Evolutionary conservation across 495 filamentous ascomycete genomes (phyloP), one percentile per base, ranked within the genome.

Genomic region (Penicillium tannophilum): DNA sequence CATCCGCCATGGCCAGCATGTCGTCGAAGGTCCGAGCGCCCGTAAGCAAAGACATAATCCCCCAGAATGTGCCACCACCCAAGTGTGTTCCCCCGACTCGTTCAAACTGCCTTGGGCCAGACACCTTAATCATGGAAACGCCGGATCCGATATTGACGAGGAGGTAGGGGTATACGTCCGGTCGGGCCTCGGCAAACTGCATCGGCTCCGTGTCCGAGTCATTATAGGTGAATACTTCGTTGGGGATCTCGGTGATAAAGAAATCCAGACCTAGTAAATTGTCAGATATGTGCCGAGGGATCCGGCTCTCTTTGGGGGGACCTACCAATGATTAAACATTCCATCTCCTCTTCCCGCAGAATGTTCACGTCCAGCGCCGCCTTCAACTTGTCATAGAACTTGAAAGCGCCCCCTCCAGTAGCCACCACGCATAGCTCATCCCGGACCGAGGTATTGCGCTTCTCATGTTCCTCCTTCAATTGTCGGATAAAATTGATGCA

Each of bases 81-180:
- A 98, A 83, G 20, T 93, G 95, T 5, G 93, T 97, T 33, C 94
- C 94, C 20, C 95, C 94, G 24, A 98, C 91, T 64, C 94, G 90
- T 67, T 93, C 77, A 72, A 88, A 97, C 55, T 90, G 79, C 28
- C 86, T 84, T 19, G 92, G 92, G 0, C 92, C 93, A 1, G 90
- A 93, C 6, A 98, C 94, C 70, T 97, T 98, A 72, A 98, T 89
- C 84, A 98, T 97, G n/a, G 88, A 92, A 11, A 98, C 94, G 30
- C 94, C 94, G 30, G 93, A 97, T n/a, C 94, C 94, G 63, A 98
- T 98, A 75, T 98, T 98, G 55, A 98, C 94, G 33, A 98, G 86
- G 20, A 98, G 86, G 68, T 98, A 98, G 0, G 94, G 94, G 71
- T 98, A 98, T 44, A 95, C 89, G 61, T 93, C 85, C 20, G 84